Percentiles rank a stretch among this genome's conserved stretches.
Evolutionary conservation across 495 filamentous ascomycete species (phyloP).

Genomic region (Talaromyces proteolyticus): DNA sequence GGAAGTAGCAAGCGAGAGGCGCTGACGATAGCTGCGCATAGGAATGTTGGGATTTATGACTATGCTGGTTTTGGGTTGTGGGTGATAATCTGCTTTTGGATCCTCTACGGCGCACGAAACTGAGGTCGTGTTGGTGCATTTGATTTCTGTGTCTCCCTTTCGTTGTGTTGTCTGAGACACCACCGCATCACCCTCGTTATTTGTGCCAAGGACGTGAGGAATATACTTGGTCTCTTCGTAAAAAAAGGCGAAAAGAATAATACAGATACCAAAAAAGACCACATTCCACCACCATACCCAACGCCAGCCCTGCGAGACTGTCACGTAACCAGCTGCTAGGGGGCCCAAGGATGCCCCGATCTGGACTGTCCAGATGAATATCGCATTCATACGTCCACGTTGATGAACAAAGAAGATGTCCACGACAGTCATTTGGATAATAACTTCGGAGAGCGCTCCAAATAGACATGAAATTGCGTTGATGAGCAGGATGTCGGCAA

Average conservation of each 20-base stretch:
- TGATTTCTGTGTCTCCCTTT: background rate
- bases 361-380: constrained; percentile 25
- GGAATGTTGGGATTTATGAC: too few species aligned
- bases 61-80: too few species aligned
- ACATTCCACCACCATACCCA: background rate
- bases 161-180: background rate
- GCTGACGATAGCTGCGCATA: constrained; percentile 12
- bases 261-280: background rate
- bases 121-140: background rate
- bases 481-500: constrained; percentile 18
- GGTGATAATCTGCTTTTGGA: too few species aligned
- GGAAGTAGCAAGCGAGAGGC: constrained; percentile 11
- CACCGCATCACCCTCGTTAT: background rate
- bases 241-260: background rate
- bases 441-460: constrained; percentile 25
- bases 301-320: constrained; percentile 27
- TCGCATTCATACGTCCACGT: constrained; percentile 28
- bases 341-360: constrained; percentile 24
- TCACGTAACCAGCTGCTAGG: constrained; percentile 31
- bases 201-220: background rate
- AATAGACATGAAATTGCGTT: constrained; percentile 20
- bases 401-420: constrained; percentile 40
- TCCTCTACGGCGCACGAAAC: too few species aligned
- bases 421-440: constrained; percentile 34
- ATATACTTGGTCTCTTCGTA: constrained; percentile 32